These are phyloP conservation scores for Tolypocladium inflatum DNA, from an alignment of 2,329 filamentous ascomycete species.

Conservation along the genomic window DNA sequence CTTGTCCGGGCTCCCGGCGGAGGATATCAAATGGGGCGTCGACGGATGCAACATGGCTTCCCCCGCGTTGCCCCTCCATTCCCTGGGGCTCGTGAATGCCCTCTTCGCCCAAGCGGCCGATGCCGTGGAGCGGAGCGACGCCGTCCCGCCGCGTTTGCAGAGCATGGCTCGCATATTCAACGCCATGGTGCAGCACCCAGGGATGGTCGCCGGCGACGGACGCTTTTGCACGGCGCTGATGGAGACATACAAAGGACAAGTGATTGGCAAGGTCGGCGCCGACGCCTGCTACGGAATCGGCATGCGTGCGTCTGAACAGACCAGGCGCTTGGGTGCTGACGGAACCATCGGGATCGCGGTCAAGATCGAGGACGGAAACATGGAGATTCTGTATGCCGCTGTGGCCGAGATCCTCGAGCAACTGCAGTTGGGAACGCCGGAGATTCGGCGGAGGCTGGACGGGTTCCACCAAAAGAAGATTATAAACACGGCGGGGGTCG, in stretches of 20 bases:
- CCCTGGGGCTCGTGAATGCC: slow-evolving; percentile 25
- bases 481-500: slow-evolving; percentile 27
- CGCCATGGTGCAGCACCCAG: slow-evolving; percentile 31
- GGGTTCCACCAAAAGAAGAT: slow-evolving; percentile 22
- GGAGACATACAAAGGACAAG: slow-evolving; percentile 21
- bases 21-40: slow-evolving; percentile 28
- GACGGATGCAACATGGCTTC: slow-evolving; percentile 39
- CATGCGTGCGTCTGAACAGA: slow-evolving; percentile 25
- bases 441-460: slow-evolving; percentile 17
- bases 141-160: slow-evolving; percentile 5
- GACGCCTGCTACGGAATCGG: slow-evolving; percentile 39
- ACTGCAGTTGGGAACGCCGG: slow-evolving; percentile 24
- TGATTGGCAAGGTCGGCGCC: slow-evolving; percentile 38
- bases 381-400: slow-evolving; percentile 31
- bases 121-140: neutral
- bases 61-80: slow-evolving; percentile 28
- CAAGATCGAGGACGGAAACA: slow-evolving; percentile 39
- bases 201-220: slow-evolving; percentile 33
- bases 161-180: slow-evolving; percentile 25
- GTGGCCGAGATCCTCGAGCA: slow-evolving; percentile 34
- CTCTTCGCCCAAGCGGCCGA: slow-evolving; percentile 24
- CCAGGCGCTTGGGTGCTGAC: slow-evolving; percentile 22
- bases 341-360: slow-evolving; percentile 32
- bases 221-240: slow-evolving; percentile 38
- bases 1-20: slow-evolving; percentile 15